These are phyloP conservation scores for Effrenium voratum DNA, from an alignment of 73 alveolate genomes.

Conservation along the genomic window DNA sequence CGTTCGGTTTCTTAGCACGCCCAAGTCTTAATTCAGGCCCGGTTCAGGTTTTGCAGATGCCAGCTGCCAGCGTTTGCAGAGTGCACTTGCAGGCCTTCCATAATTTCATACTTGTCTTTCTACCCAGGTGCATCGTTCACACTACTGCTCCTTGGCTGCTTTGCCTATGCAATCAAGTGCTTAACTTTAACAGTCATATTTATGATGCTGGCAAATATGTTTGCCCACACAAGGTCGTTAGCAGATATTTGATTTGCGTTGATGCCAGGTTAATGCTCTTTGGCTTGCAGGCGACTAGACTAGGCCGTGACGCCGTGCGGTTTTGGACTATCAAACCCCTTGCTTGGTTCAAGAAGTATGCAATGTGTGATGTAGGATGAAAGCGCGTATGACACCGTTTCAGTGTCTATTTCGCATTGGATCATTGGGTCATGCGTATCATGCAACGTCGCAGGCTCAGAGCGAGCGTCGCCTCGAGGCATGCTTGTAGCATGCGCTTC, in stretches of 20 bases:
- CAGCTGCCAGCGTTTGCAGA: background rate
- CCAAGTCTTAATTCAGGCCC: too few species aligned
- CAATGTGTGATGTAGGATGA: background rate
- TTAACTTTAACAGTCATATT: too few species aligned
- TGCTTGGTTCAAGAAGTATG: background rate
- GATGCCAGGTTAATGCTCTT: slow-evolving; percentile 71
- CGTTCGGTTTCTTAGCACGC: too few species aligned
- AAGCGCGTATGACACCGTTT: background rate
- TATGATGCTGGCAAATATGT: too few species aligned
- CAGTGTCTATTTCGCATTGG: background rate
- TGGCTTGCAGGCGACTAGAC: slow-evolving; percentile 51
- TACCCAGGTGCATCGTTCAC: slow-evolving; percentile 18
- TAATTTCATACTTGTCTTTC: background rate
- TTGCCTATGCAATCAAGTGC: too few species aligned
- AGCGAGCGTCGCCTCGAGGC: background rate
- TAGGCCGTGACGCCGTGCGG: background rate
- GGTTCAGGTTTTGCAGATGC: too few species aligned
- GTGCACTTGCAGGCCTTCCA: background rate
- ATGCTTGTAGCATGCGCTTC: background rate
- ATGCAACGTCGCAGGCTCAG: slow-evolving; percentile 29
- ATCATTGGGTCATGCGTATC: background rate
- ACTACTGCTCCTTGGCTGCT: background rate
- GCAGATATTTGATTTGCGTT: background rate
- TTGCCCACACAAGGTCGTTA: too few species aligned
- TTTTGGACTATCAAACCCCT: background rate